Base-by-base conservation (phyloP, 768 basidiomycete species). In the Tulasnella calospora region DNA sequence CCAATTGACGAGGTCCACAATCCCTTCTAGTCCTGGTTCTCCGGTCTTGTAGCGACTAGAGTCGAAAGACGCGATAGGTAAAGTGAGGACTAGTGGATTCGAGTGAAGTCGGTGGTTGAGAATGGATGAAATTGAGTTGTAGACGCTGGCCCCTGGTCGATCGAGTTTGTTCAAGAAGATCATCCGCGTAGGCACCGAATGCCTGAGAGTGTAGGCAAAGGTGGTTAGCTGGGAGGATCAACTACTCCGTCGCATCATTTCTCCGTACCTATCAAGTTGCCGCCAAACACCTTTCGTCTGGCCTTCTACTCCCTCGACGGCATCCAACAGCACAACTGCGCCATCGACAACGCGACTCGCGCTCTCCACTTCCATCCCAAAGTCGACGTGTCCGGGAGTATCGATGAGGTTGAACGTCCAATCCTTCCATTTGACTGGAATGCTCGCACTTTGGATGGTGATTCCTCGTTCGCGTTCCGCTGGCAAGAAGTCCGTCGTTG, bases 311-410 rank as follows among this genome's bases (percentile, higher is more conserved):
- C 94, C 94, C 84, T 96, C 94, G 0, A 96, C 94, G 0, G 94
- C 92, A 84, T 96, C 94, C 67, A 96, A 89, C 41, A 96, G 84
- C 40, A 96, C 92, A 38, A 96, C 90, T 21, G 94, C 94, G 77
- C 94, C 95, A 80, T 96, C 94, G 5, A 95, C 90, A 21, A 96
- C 92, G 38, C 94, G 90, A 82, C 94, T 95, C 10, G 95, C 95
- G 82, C 94, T 93, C 84, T 96, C 95, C 36, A 96, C 95, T 82
- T 96, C 94, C 94, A 96, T 95, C n/a, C 94, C 94, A 84, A 96
- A 96, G 83, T 96, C 94, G 6, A 94, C 95, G 84, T 96, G 94
- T 46, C 94, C 94, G 21, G 94, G 94, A 3, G 94, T 96, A 82
- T 96, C 95, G 70, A 96, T 91, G 69, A 96, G 88, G 82, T 95